Percentiles rank a stretch among this genome's conserved stretches.
phyloP scores from a whole-genome alignment of 441 rosid species.

The Monsonia emarginata region DNA sequence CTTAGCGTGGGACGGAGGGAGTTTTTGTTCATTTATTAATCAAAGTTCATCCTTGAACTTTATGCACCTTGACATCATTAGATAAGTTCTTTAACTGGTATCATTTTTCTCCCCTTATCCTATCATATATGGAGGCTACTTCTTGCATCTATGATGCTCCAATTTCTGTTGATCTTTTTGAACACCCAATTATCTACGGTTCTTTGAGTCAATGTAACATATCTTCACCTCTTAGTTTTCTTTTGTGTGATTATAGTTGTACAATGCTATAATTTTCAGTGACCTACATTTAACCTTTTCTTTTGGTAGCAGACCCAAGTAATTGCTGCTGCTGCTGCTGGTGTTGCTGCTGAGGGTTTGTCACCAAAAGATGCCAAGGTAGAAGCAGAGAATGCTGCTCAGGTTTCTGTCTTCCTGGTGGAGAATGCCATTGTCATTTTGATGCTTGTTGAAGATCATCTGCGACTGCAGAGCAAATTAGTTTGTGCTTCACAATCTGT shows the following conservation, averaged over 20 bases:
- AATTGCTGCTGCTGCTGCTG: conserved; percentile 99
- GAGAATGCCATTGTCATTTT: conserved; percentile 98
- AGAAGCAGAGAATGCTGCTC: conserved; percentile 95
- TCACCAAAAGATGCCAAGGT: conserved; percentile 78
- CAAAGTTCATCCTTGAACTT: conserved; percentile 8
- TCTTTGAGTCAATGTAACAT: not conserved
- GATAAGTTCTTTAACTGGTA: not conserved
- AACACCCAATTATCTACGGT: not conserved
- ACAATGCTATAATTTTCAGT: conserved; percentile 15
- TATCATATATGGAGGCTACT: not conserved
- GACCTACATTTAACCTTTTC: conserved; percentile 25
- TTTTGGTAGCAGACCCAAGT: conserved; percentile 79
- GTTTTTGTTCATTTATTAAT: not conserved
- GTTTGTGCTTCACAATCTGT: conserved; percentile 40
- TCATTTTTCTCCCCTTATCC: conserved; percentile 1
- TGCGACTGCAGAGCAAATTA: conserved; percentile 90
- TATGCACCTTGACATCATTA: not conserved
- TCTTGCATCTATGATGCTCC: not conserved
- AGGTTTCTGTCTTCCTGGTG: conserved; percentile 93
- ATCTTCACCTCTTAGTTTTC: conserved; percentile 6
- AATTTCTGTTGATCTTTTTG: conserved; percentile 1
- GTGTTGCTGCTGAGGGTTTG: conserved; percentile 98
- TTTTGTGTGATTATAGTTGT: conserved; percentile 11
- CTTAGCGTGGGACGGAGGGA: too few species aligned
- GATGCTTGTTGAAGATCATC: conserved; percentile 99